A percentile compares a stretch with the other conserved stretches of the same genome.
These are phyloP conservation scores for Alternaria burnsii DNA, from an alignment of 2,329 filamentous ascomycete genomes.

Conservation along the genomic window DNA sequence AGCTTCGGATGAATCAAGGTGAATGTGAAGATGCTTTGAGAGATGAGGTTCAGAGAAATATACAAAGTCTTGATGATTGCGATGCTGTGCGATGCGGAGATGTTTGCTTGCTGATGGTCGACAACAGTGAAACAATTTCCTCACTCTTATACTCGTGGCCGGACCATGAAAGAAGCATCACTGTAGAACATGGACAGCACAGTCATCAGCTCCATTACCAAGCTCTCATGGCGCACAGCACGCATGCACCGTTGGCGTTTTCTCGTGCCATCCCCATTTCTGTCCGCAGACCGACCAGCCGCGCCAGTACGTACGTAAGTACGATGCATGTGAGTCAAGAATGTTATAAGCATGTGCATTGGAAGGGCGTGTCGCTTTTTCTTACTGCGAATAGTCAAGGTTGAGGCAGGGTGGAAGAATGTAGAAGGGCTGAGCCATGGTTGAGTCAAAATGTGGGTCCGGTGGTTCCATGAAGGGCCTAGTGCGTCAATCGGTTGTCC, in stretches of 20 bases:
- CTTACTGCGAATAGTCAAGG: not conserved
- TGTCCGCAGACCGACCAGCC: not conserved
- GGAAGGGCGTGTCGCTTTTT: slow-evolving; percentile 2
- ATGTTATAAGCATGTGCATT: not conserved
- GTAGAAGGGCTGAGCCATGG: not conserved
- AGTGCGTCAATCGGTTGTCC: not conserved
- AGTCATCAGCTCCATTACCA: not conserved
- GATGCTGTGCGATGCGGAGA: not conserved
- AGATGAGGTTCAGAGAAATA: not conserved
- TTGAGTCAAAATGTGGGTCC: not conserved
- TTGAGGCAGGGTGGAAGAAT: not conserved
- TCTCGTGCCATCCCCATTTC: not conserved
- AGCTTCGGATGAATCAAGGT: not conserved
- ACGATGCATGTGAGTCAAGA: not conserved
- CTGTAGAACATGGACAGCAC: not conserved
- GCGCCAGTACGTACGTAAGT: not conserved
- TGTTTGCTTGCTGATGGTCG: not conserved
- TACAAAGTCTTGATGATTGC: not conserved
- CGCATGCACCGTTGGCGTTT: not conserved
- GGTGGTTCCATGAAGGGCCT: not conserved
- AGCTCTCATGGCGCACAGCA: not conserved
- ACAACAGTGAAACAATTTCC: not conserved
- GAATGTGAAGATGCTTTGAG: not conserved
- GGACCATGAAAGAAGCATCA: not conserved
- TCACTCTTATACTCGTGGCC: not conserved